These are phyloP conservation scores for Fraxinus excelsior DNA, from an alignment of 257 asterid species.

Conservation along the genomic window DNA sequence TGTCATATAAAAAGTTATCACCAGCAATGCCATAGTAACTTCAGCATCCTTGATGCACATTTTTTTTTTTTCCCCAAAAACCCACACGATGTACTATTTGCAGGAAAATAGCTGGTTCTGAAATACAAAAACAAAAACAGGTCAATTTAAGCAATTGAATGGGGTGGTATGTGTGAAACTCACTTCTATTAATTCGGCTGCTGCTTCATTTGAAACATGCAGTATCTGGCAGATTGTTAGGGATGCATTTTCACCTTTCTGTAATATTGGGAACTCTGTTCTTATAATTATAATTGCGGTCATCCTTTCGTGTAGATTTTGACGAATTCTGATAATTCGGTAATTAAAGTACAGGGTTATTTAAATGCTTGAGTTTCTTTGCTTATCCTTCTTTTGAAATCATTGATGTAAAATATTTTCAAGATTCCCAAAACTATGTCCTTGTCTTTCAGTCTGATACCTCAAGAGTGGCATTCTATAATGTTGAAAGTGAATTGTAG, in stretches of 20 bases:
- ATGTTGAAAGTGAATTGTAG: not conserved
- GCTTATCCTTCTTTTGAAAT: not conserved
- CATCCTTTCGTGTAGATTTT: not conserved
- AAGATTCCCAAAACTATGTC: not conserved
- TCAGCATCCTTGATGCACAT: not conserved
- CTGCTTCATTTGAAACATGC: constrained; percentile 7
- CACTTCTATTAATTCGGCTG: not conserved
- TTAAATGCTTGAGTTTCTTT: not conserved
- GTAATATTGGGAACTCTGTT: not conserved
- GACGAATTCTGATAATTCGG: not conserved
- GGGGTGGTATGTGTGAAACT: not conserved
- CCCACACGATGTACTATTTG: not conserved
- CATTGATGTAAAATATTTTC: not conserved
- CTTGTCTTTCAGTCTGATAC: not conserved
- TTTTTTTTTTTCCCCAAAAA: not conserved
- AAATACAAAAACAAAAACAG: not conserved
- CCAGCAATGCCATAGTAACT: not conserved
- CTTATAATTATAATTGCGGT: not conserved
- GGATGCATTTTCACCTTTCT: not conserved
- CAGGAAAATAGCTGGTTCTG: not conserved
- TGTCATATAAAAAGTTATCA: not conserved
- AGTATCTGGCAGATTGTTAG: not conserved
- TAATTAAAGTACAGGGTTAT: not conserved
- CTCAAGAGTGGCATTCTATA: not conserved
- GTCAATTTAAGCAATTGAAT: not conserved